Evolutionary conservation across 345 rosid genomes (phyloP).

Genomic region (Xanthoceras sorbifolium): DNA sequence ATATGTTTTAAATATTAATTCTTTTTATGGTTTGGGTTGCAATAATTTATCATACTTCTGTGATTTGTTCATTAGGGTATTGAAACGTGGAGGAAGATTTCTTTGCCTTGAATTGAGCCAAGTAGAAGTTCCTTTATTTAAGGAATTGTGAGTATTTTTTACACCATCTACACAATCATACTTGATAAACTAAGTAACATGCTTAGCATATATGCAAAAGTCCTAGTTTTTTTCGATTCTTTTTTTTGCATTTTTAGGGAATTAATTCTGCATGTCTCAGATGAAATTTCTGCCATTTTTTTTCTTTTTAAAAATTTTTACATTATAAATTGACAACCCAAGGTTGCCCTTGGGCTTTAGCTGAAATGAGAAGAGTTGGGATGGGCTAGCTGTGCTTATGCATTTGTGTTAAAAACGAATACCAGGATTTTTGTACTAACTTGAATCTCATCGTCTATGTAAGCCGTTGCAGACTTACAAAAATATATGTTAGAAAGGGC

Average conservation of each 20-base stretch:
- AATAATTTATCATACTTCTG: not conserved
- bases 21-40: not conserved
- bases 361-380: not conserved
- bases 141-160: conserved; percentile 70
- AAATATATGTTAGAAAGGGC: not conserved
- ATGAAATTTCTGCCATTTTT: not conserved
- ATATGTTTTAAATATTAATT: not conserved
- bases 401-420: not conserved
- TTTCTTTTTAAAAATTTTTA: not conserved
- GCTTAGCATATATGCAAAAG: not conserved
- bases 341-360: not conserved
- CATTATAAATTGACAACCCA: not conserved
- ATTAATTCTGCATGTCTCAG: not conserved
- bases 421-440: not conserved
- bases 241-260: not conserved
- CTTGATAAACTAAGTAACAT: not conserved
- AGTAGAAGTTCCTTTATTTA: conserved; percentile 78
- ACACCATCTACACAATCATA: not conserved
- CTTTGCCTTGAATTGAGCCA: conserved; percentile 96
- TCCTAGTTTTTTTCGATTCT: not conserved
- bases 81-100: conserved; percentile 92
- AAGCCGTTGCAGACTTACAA: not conserved
- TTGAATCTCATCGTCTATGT: not conserved
- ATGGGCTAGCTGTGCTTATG: not conserved
- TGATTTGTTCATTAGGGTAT: conserved; percentile 52